Base-by-base conservation (phyloP, 805 yeast genomes). In the Debaryomyces tyrocola region DNA sequence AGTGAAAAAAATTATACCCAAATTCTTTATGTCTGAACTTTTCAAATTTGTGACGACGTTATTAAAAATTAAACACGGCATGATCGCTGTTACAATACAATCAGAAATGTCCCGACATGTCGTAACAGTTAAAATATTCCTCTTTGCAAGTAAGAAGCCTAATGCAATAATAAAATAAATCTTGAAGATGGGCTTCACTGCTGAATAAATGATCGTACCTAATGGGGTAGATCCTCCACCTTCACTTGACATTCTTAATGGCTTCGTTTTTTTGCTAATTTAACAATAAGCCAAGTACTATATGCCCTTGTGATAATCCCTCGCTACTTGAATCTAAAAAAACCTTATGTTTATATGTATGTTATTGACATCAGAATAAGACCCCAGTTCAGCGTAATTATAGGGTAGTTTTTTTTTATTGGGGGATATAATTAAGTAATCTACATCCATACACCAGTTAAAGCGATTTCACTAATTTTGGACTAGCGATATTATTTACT, bases 171-270 rank as follows among this genome's bases (percentile, higher is more conserved):
- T 84, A 53, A 86, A 67, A 57, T 88, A 86, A 53, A 89, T 86
- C 64, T 90, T 90, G 66, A 88, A 75, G 47, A 89, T 84, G n/a
- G 96, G 96, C 69, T 88, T 89, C 46, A 85, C 84, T 0, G 96
- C 81, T 20, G 88, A 77, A 67, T 85, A 89, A 5, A 90, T 84
- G 33, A 88, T 81, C 34, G 75, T 74, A 14, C 94, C 92, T 28
- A 84, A 55, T 2, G 74, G 53, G 10, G 34, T 14, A 56, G 54
- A 15, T 52, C 20, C 56, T 51, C 20, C 56, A 49, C 50, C 35
- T 28, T 38, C 10, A 31, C 34, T 31, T 14, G 34, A 31, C 34
- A 31, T 31, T 24, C 27, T 17, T 24, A 24, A 24, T 24, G 27
- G 10, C 27, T 24, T 17, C 18, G 18, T 17, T 7, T 24, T 24